Evolutionary conservation across 2,329 filamentous ascomycete species (phyloP), one percentile per base, ranked within the genome.

Genomic region (Diaporthe vaccinii): DNA sequence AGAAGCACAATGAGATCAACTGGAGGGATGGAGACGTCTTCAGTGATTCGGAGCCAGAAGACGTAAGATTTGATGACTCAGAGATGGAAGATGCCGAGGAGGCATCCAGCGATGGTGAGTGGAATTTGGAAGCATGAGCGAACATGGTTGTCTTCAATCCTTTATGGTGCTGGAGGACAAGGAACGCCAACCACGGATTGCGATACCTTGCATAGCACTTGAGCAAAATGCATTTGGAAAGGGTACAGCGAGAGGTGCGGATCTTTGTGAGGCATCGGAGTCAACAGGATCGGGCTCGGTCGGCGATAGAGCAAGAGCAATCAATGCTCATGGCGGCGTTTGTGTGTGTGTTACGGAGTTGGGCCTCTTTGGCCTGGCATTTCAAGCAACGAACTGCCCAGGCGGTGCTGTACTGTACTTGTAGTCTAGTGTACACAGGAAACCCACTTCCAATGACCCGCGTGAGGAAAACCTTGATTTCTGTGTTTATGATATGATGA

Each of bases 141-240:
- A 36, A n/a, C 36, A 20, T 57, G 20, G 8, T 65, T 15, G 25
- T 25, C n/a, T 55, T 31, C 22, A 31, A 25, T 39, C n/a, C 7
- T 25, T 68, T 4, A 28, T 36, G 31, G 34, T 17, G 31, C 9
- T 20, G 9, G 5, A 53, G n/a, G 14, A 53, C 14, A n/a, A 69
- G 17, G 15, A 41, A 41, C 22, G 58, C n/a, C 14, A 17, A 25
- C 31, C 15, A 34, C 25, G 67, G 28, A 65, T 59, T 36, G 39
- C 34, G 41, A 58, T 74, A 70, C 57, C 62, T 71, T 67, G 74
- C 74, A 74, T 71, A 74, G 57, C 74, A 70, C 65, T 55, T 69
- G 65, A 41, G 65, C 49, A 55, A 49, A 36, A 67, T n/a, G 65
- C 57, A 51, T 49, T 58, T 62, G n/a, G 46, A 53, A 53, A 65